Base-by-base conservation (phyloP, 1,139 yeast genomes). In the Yamadazyma atmosphaerica region DNA sequence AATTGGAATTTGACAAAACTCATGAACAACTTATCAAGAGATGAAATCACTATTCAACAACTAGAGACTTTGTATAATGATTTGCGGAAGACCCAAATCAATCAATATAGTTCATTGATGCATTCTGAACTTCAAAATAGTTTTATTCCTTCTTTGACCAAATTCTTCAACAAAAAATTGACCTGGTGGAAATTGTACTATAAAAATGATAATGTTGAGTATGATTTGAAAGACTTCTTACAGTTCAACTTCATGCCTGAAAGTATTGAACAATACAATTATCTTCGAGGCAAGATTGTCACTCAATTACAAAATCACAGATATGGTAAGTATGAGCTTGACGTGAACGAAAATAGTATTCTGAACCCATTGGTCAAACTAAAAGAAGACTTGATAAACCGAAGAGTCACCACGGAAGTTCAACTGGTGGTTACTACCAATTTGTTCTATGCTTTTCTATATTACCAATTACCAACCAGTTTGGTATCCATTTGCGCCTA, bases 181-280 rank as follows among this genome's bases (percentile, higher is more conserved):
- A 49, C 52, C 21, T 72, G 77, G 77, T 72, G 74, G 73, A 69
- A 60, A 44, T 54, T 72, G 14, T 72, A 72, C 48, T 60, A 57
- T 41, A 64, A 61, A 36, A 72, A 72, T 43, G 78, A 72, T 42
- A 71, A 72, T 43, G 71, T 72, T 12, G 76, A 71, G 51, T 72
- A 72, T 42, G 69, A 64, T 37, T 52, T 72, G 33, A 71, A 69
- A 40, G 77, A 72, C 40, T 70, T 48, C 43, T 64, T 72, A 39
- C 56, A 46, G 35, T 36, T 45, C 6, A 51, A 61, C 24, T 72
- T 70, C 47, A 68, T 72, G 75, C 56, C 50, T 39, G 46, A 59
- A 29, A 67, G 74, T 43, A 68, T 71, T 18, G 76, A 69, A 38
- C 52, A 55, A 23, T 72, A 63, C 46, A 66, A 65, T 43, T 68